Evolutionary conservation across 2,329 filamentous ascomycete genomes (phyloP).

Genomic region (Trichoderma cornu-damae): DNA sequence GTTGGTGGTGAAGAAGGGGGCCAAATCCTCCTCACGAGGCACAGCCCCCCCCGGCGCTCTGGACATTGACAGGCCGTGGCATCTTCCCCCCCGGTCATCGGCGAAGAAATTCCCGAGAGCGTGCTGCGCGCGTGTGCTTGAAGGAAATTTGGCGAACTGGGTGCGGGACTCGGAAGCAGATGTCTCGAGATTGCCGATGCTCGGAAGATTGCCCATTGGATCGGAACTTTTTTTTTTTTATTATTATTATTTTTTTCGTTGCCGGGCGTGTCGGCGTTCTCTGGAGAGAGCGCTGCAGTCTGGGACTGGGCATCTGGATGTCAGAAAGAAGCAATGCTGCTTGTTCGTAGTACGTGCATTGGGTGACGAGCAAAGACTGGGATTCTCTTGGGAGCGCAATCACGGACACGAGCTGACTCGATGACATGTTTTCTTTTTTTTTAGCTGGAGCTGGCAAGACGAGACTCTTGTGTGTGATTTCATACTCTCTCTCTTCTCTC

Average conservation of each 20-base stretch:
- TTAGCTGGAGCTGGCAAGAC: constrained; percentile 10
- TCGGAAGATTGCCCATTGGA: neutral
- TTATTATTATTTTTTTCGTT: too few species aligned
- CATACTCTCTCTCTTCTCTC: neutral
- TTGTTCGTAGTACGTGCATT: neutral
- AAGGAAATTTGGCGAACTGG: neutral
- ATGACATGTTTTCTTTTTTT: fast-evolving
- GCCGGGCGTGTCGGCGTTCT: neutral
- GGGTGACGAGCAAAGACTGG: neutral
- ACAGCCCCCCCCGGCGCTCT: too few species aligned
- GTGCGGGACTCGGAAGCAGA: neutral
- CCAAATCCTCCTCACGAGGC: too few species aligned
- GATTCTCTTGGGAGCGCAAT: too few species aligned
- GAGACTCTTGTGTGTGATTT: neutral
- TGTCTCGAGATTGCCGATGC: neutral
- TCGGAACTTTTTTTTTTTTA: neutral
- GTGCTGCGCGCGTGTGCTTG: too few species aligned
- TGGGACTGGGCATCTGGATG: neutral
- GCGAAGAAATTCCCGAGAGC: too few species aligned
- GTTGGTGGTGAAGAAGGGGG: too few species aligned
- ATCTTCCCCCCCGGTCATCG: too few species aligned
- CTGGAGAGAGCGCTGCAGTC: neutral
- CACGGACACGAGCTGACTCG: neutral
- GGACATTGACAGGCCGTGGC: too few species aligned
- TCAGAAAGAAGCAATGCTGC: neutral